Percentiles rank a stretch among this genome's conserved stretches.
These are phyloP conservation scores for Kwoniella shandongensis DNA, from an alignment of 768 basidiomycete genomes.

Conservation along the genomic window DNA sequence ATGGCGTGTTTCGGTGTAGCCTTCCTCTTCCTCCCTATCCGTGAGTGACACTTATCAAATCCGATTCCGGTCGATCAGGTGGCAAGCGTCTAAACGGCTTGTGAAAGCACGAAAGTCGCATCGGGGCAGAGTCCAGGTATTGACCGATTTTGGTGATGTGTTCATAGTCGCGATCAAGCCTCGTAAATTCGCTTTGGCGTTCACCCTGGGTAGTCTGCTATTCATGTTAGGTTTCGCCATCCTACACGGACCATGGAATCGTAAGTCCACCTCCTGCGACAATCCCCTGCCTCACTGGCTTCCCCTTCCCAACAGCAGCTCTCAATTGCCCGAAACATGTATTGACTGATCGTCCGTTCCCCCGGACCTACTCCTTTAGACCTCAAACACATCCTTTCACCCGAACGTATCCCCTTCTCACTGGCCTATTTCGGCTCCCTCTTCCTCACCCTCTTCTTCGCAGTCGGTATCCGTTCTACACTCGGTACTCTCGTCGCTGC, in stretches of 20 bases:
- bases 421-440: constrained; percentile 81
- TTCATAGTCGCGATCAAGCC: constrained; percentile 64
- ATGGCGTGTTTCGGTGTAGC: constrained; percentile 74
- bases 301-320: no score
- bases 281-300: not conserved
- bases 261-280: constrained; percentile 27
- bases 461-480: constrained; percentile 77
- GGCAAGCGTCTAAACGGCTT: no score
- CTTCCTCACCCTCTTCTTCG: constrained; percentile 84
- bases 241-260: constrained; percentile 75
- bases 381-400: constrained; percentile 73
- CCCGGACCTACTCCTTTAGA: constrained; percentile 49
- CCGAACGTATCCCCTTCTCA: constrained; percentile 79
- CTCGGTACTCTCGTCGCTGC: constrained; percentile 81
- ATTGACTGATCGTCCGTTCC: not conserved
- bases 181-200: constrained; percentile 85
- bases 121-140: no score
- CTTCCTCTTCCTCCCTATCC: constrained; percentile 61
- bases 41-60: constrained; percentile 30
- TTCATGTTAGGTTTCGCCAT: constrained; percentile 86
- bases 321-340: not conserved
- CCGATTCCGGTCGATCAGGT: not conserved
- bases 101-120: no score
- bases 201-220: constrained; percentile 84
- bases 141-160: no score